These are phyloP conservation scores for Phytophthora cryptogea DNA, from an alignment of 352 stramenopile species.

Conservation along the genomic window DNA sequence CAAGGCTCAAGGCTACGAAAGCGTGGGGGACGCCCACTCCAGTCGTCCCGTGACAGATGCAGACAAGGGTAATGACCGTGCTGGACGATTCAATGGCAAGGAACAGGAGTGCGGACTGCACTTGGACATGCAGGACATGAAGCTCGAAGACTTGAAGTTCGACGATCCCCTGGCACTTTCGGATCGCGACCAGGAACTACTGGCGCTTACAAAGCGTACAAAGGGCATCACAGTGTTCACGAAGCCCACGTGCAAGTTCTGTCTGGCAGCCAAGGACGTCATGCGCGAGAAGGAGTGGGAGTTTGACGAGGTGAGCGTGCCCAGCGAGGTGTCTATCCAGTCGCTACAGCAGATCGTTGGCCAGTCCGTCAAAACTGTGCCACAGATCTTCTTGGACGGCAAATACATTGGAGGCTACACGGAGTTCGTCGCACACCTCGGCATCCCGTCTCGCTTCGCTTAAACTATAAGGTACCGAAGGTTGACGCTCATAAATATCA, in stretches of 20 bases:
- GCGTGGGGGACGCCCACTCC: slow-evolving; percentile 84
- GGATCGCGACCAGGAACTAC: slow-evolving; percentile 46
- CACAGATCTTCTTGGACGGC: slow-evolving; percentile 80
- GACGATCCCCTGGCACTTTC: slow-evolving; percentile 57
- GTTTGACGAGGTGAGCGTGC: slow-evolving; percentile 73
- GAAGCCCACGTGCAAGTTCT: slow-evolving; percentile 83
- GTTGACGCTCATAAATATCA: slow-evolving; percentile 18
- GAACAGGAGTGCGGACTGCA: slow-evolving; percentile 86
- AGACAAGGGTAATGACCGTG: slow-evolving; percentile 71
- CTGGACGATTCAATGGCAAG: slow-evolving; percentile 80
- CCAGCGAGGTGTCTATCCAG: slow-evolving; percentile 53
- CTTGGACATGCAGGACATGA: slow-evolving; percentile 72
- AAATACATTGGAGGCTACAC: slow-evolving; percentile 83
- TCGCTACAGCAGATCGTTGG: slow-evolving; percentile 64
- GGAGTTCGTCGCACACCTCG: slow-evolving; percentile 67
- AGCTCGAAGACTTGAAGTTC: slow-evolving; percentile 50
- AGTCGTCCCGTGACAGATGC: slow-evolving; percentile 74
- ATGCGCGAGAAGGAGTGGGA: slow-evolving; percentile 58
- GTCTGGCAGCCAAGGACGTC: slow-evolving; percentile 61
- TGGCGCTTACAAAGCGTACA: slow-evolving; percentile 43
- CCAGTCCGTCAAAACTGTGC: slow-evolving; percentile 67
- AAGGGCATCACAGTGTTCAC: slow-evolving; percentile 73
- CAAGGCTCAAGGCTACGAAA: slow-evolving; percentile 81
- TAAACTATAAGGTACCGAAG: slow-evolving; percentile 20
- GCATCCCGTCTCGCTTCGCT: slow-evolving; percentile 63